Percentiles rank a stretch among this genome's conserved stretches.
These are phyloP conservation scores for Sporodiniella umbellata DNA, from an alignment of 371 early-diverging fungal genomes.

Conservation along the genomic window DNA sequence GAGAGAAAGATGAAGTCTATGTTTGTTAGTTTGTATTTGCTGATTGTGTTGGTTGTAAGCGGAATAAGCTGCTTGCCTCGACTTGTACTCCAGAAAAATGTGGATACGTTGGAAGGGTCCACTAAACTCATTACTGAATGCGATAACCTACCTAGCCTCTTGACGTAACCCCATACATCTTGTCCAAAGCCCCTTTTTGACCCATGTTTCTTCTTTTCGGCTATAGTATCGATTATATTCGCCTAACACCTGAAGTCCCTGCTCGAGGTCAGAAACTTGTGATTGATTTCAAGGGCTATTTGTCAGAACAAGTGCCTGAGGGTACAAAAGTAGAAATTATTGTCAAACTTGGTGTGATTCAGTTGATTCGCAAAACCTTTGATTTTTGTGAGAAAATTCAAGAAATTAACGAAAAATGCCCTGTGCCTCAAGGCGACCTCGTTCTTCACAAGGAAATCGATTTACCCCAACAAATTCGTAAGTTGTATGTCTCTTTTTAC, in stretches of 20 bases:
- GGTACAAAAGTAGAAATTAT: slow-evolving; percentile 47
- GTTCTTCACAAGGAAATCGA: slow-evolving; percentile 39
- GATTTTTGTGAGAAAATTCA: slow-evolving; percentile 54
- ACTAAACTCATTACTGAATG: slow-evolving; percentile 25
- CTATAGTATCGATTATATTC: slow-evolving; percentile 43
- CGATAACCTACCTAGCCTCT: slow-evolving; percentile 17
- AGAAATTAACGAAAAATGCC: slow-evolving; percentile 55
- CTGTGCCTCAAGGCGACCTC: slow-evolving; percentile 48
- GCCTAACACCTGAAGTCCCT: slow-evolving; percentile 57
- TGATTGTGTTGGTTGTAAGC: background rate
- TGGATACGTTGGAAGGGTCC: slow-evolving; percentile 4
- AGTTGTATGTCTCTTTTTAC: slow-evolving; percentile 11
- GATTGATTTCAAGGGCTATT: slow-evolving; percentile 52
- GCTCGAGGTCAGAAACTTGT: slow-evolving; percentile 43
- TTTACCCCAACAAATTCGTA: slow-evolving; percentile 56
- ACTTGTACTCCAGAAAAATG: slow-evolving; percentile 14
- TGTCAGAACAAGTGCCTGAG: slow-evolving; percentile 43
- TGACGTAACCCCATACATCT: slow-evolving; percentile 12
- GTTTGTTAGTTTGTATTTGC: background rate
- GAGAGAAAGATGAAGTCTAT: background rate
- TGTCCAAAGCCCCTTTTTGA: too few species aligned
- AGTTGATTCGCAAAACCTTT: slow-evolving; percentile 31
- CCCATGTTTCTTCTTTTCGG: too few species aligned
- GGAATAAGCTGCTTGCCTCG: slow-evolving; percentile 15
- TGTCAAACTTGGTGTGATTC: slow-evolving; percentile 49